phyloP scores from a whole-genome alignment of 2,329 filamentous ascomycete species.

The Daldinia sp. region DNA sequence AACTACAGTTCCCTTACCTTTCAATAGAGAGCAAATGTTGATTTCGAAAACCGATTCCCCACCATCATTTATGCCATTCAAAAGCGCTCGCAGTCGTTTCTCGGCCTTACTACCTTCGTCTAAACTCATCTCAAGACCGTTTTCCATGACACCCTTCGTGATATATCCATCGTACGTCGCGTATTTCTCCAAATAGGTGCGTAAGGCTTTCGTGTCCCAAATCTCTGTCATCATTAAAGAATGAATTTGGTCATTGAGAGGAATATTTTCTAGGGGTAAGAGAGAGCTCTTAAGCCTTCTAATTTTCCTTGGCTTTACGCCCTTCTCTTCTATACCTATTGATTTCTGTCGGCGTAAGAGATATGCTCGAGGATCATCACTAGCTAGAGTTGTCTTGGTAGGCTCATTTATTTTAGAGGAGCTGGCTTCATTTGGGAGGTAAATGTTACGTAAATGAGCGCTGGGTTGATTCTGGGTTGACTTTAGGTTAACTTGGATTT shows the following conservation, averaged over 20 bases:
- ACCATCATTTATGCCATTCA: neutral
- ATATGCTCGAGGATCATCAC: conserved; percentile 46
- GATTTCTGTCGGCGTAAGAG: conserved; percentile 47
- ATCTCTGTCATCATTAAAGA: conserved; percentile 20
- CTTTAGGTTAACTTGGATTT: neutral
- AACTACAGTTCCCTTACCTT: conserved; percentile 29
- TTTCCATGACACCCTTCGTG: conserved; percentile 34
- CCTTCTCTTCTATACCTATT: conserved; percentile 31
- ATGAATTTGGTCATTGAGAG: conserved; percentile 34
- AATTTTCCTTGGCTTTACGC: conserved; percentile 33
- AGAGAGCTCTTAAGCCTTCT: conserved; percentile 44
- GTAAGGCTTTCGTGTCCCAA: conserved; percentile 24
- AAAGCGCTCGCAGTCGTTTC: conserved; percentile 28
- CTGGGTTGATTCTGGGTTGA: conserved; percentile 6
- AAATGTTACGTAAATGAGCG: conserved; percentile 14
- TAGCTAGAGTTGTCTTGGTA: conserved; percentile 41
- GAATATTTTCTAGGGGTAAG: conserved; percentile 43
- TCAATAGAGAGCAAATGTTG: conserved; percentile 35
- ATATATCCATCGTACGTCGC: conserved; percentile 42
- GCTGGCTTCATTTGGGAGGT: conserved; percentile 3
- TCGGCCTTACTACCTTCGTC: conserved; percentile 39
- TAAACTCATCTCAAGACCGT: conserved; percentile 43
- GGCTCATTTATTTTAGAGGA: conserved; percentile 36
- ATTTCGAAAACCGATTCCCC: conserved; percentile 8
- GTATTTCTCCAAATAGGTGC: conserved; percentile 11